These are phyloP conservation scores for Hypholoma fasciculare DNA, from an alignment of 768 basidiomycete species.

Conservation along the genomic window DNA sequence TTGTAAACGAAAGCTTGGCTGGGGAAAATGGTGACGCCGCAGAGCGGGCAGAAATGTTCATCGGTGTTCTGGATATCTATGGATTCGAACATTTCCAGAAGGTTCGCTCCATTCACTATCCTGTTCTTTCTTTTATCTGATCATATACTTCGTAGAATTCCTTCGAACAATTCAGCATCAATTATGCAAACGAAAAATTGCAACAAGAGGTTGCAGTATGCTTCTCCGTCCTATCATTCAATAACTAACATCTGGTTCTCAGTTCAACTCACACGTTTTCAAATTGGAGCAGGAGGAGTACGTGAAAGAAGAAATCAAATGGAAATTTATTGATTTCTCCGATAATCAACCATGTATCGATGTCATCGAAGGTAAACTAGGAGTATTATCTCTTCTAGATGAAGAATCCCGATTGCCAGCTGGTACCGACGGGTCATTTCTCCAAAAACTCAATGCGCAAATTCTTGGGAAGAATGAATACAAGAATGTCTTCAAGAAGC, in stretches of 20 bases:
- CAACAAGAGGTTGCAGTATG: slow-evolving; percentile 81
- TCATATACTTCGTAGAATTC: slow-evolving; percentile 55
- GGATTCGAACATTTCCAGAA: slow-evolving; percentile 98
- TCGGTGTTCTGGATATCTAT: slow-evolving; percentile 97
- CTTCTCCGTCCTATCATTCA: not conserved
- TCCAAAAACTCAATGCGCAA: slow-evolving; percentile 89
- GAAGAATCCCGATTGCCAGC: slow-evolving; percentile 97
- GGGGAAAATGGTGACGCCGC: slow-evolving; percentile 94
- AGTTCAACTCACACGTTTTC: slow-evolving; percentile 99
- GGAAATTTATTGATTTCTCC: slow-evolving; percentile 99
- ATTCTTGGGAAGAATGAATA: slow-evolving; percentile 78
- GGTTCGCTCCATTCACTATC: slow-evolving; percentile 35
- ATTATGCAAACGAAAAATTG: slow-evolving; percentile 97
- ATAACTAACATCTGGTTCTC: slow-evolving; percentile 7
- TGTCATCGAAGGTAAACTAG: slow-evolving; percentile 96
- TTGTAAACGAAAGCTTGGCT: slow-evolving; percentile 95
- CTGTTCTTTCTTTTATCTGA: not conserved
- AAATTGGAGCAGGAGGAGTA: slow-evolving; percentile 99
- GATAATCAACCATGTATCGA: slow-evolving; percentile 99
- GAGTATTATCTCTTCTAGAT: slow-evolving; percentile 91
- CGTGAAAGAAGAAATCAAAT: slow-evolving; percentile 96
- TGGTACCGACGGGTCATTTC: slow-evolving; percentile 89
- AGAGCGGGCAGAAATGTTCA: slow-evolving; percentile 94
- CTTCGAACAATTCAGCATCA: slow-evolving; percentile 99
- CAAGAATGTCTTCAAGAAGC: slow-evolving; percentile 94